Conservation (phyloP, 805 yeast species). For the Ascoidea asiatica region DNA sequence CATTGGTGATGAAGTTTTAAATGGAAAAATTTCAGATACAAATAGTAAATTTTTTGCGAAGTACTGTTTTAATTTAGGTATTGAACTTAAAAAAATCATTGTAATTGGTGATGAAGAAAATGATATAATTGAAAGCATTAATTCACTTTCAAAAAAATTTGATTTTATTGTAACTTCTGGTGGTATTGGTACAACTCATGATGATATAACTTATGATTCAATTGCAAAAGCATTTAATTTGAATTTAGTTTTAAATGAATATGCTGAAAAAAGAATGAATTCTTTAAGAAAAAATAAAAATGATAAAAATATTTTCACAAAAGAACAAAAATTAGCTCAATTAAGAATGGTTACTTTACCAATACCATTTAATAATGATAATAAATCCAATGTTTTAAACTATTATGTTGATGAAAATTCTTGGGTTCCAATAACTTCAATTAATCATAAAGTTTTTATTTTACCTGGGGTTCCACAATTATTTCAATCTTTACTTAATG, state of each 20-base stretch:
- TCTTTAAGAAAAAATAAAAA: slow-evolving; percentile 25
- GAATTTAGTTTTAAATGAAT: slow-evolving; percentile 35
- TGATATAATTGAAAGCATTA: slow-evolving; percentile 46
- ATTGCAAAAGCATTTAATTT: slow-evolving; percentile 53
- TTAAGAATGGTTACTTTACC: slow-evolving; percentile 78
- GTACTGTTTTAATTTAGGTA: slow-evolving; percentile 52
- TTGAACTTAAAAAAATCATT: slow-evolving; percentile 49
- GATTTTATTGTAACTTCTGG: slow-evolving; percentile 55
- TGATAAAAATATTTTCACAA: slow-evolving; percentile 18
- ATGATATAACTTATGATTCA: slow-evolving; percentile 72
- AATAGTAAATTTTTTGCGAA: slow-evolving; percentile 64
- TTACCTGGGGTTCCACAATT: slow-evolving; percentile 79
- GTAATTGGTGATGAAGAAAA: slow-evolving; percentile 67
- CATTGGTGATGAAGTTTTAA: slow-evolving; percentile 82
- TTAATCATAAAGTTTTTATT: slow-evolving; percentile 52
- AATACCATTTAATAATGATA: slow-evolving; percentile 3
- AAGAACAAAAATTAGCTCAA: slow-evolving; percentile 43
- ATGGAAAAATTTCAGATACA: slow-evolving; percentile 73
- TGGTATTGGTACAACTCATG: slow-evolving; percentile 80
- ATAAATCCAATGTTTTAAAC: slow-evolving; percentile 29
- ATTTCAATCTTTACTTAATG: slow-evolving; percentile 40
- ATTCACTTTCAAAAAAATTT: slow-evolving; percentile 33
- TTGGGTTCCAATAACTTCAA: slow-evolving; percentile 78
- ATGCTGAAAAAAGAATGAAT: slow-evolving; percentile 49
- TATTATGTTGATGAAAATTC: slow-evolving; percentile 35